phyloP scores from a whole-genome alignment of 2,329 filamentous ascomycete species.

The Erysiphe neolycopersici region DNA sequence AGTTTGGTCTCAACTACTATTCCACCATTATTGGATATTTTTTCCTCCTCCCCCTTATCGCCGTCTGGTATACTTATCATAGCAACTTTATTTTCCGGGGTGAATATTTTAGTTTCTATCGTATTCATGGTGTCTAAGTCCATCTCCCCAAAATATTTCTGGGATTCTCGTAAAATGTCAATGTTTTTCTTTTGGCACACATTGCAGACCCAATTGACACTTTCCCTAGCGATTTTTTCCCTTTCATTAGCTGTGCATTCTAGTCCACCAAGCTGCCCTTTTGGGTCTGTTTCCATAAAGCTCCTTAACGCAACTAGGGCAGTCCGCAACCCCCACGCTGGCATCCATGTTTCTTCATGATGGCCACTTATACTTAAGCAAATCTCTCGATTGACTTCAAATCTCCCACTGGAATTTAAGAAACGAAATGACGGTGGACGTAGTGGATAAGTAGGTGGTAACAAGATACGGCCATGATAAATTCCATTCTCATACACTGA shows the following conservation, averaged over 20 bases:
- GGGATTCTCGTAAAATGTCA: slow-evolving; percentile 47
- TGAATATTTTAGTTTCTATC: slow-evolving; percentile 4
- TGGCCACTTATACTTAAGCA: slow-evolving; percentile 83
- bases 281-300: slow-evolving; percentile 81
- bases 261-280: slow-evolving; percentile 72
- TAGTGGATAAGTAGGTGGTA: slow-evolving; percentile 72
- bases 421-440: slow-evolving; percentile 92
- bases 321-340: slow-evolving; percentile 86
- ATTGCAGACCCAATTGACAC: slow-evolving; percentile 36
- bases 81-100: too few relatives aligned
- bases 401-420: slow-evolving; percentile 69
- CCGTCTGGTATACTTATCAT: slow-evolving; percentile 17
- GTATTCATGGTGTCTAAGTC: slow-evolving; percentile 16
- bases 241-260: slow-evolving; percentile 46
- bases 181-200: slow-evolving; percentile 44
- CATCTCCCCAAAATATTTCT: slow-evolving; percentile 21
- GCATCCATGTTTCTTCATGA: slow-evolving; percentile 97
- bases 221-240: slow-evolving; percentile 40
- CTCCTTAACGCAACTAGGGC: slow-evolving; percentile 54
- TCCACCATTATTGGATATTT: slow-evolving; percentile 44
- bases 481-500: slow-evolving; percentile 33
- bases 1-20: slow-evolving; percentile 20
- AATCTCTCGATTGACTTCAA: slow-evolving; percentile 92
- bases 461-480: slow-evolving; percentile 85
- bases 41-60: slow-evolving; percentile 19